These are phyloP conservation scores for Corrigiola litoralis DNA, from an alignment of 179 eudicot genomes.

Conservation along the genomic window DNA sequence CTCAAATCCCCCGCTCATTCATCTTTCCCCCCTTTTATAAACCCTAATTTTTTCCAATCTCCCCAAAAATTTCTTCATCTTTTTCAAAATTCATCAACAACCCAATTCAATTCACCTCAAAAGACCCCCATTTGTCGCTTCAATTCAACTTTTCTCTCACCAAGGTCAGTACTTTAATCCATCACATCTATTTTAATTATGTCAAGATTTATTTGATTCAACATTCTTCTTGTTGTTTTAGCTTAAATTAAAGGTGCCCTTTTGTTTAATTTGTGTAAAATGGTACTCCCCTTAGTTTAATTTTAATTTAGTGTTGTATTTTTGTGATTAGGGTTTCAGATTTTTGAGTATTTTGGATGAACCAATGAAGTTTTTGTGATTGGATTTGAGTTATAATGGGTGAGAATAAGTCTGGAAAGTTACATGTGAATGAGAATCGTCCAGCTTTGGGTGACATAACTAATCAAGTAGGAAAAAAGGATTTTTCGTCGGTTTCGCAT, in stretches of 20 bases:
- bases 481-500: conserved; percentile 23
- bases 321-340: conserved; percentile 18
- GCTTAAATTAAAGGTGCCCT: too few species aligned
- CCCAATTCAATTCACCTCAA: background rate
- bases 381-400: conserved; percentile 29
- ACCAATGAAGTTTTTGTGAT: background rate
- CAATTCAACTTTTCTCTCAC: background rate
- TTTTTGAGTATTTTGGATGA: background rate
- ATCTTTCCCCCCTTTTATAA: background rate
- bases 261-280: background rate
- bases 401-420: conserved; percentile 33
- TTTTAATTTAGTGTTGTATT: background rate
- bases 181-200: too few species aligned
- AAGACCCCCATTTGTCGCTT: background rate
- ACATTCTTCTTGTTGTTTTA: too few species aligned
- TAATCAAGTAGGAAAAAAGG: conserved; percentile 52
- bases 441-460: conserved; percentile 54
- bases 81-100: background rate
- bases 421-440: conserved; percentile 22
- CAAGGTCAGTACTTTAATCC: background rate
- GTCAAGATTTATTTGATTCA: too few species aligned
- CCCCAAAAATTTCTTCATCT: too few species aligned
- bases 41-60: background rate
- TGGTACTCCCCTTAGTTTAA: background rate
- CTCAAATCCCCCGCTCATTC: background rate